Percentiles rank a stretch among this genome's conserved stretches.
These are phyloP conservation scores for Glonium stellatum DNA, from an alignment of 495 filamentous ascomycete species.

Conservation along the genomic window DNA sequence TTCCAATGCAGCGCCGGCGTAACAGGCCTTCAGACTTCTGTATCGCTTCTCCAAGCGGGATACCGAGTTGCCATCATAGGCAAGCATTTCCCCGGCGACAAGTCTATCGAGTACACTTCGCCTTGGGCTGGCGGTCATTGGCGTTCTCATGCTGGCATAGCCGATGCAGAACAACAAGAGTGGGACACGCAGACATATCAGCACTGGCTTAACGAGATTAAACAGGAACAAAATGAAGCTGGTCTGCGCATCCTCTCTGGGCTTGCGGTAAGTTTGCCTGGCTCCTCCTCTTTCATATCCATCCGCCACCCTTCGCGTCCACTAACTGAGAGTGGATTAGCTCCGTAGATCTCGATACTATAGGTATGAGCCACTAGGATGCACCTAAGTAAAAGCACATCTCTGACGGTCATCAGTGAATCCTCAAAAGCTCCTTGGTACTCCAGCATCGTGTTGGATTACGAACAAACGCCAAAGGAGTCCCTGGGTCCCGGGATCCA, in stretches of 20 bases:
- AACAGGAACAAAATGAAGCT: not conserved
- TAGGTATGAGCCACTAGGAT: not conserved
- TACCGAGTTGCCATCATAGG: constrained; percentile 42
- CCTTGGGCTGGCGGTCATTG: constrained; percentile 41
- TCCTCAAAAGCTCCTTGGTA: not conserved
- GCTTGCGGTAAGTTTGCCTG: not conserved
- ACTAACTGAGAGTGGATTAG: not conserved
- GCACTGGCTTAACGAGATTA: constrained; percentile 25
- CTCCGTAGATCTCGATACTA: not conserved
- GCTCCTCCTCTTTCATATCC: not conserved
- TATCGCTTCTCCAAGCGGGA: constrained; percentile 39
- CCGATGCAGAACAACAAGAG: constrained; percentile 24
- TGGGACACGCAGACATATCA: constrained; percentile 39
- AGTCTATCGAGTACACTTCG: constrained; percentile 37
- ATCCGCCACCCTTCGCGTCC: not conserved
- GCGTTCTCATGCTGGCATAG: constrained; percentile 33
- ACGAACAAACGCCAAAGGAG: not conserved
- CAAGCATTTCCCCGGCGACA: constrained; percentile 38
- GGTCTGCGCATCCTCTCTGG: not conserved
- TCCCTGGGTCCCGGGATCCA: not conserved
- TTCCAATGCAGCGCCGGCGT: constrained; percentile 38
- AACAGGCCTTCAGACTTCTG: constrained; percentile 43
- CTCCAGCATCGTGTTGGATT: constrained; percentile 7
- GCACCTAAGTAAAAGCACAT: not conserved
- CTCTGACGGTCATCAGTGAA: not conserved